A percentile compares a stretch with the other conserved stretches of the same genome.
These are phyloP conservation scores for Plasmodium chabaudi DNA, from an alignment of 169 alveolate species.

Conservation along the genomic window DNA sequence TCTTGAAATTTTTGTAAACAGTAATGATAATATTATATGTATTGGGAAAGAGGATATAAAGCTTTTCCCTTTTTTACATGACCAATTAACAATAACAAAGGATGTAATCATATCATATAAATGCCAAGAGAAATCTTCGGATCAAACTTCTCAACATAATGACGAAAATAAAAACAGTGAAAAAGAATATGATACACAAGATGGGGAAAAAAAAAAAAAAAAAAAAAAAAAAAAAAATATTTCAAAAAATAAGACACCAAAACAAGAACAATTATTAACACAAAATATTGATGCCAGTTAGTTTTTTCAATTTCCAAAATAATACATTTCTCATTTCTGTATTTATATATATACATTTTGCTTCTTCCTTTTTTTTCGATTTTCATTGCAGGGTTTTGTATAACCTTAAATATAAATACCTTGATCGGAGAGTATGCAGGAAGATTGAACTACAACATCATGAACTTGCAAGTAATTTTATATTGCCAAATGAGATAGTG, in stretches of 20 bases:
- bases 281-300: conserved; percentile 36
- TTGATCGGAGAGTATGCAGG: conserved; percentile 42
- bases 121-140: conserved; percentile 12
- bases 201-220: conserved; percentile 48
- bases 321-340: background rate
- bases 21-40: conserved; percentile 26
- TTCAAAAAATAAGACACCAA: conserved; percentile 8
- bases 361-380: background rate
- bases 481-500: background rate
- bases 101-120: conserved; percentile 29
- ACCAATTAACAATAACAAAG: conserved; percentile 48
- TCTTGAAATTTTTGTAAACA: conserved; percentile 31
- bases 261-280: conserved; percentile 10
- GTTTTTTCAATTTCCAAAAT: background rate
- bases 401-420: conserved; percentile 59
- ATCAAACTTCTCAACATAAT: background rate
- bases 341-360: background rate
- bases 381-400: conserved; percentile 19
- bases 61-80: conserved; percentile 67
- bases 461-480: conserved; percentile 40
- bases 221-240: conserved; percentile 25
- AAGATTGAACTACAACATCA: conserved; percentile 35
- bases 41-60: conserved; percentile 37
- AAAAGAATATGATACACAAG: conserved; percentile 9
- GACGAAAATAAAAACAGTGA: conserved; percentile 1